Percentiles rank a stretch among this genome's conserved stretches.
phyloP scores from a whole-genome alignment of 2,329 filamentous ascomycete species.

The Fusarium staphyleae region DNA sequence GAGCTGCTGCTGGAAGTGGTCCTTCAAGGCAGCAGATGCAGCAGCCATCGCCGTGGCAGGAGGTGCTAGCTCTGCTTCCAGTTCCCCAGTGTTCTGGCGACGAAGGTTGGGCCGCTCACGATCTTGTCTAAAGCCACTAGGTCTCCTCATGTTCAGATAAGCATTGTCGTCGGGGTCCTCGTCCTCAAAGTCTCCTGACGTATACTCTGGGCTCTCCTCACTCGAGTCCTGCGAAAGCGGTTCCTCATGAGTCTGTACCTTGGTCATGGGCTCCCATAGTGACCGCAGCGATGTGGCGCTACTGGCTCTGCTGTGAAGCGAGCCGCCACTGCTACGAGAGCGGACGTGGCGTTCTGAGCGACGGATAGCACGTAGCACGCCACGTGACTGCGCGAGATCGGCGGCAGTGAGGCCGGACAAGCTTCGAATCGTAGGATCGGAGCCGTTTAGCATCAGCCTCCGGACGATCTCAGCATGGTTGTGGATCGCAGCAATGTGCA shows the following conservation, averaged over 20 bases:
- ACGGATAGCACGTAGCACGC: constrained; percentile 69
- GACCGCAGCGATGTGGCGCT: constrained; percentile 73
- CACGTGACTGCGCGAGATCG: constrained; percentile 72
- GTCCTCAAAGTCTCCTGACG: constrained; percentile 54
- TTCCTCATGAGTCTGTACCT: constrained; percentile 45
- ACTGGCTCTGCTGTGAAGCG: constrained; percentile 66
- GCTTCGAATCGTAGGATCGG: constrained; percentile 74
- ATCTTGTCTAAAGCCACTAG: constrained; percentile 41
- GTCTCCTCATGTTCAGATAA: constrained; percentile 48
- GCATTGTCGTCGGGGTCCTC: constrained; percentile 50
- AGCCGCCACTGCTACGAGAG: constrained; percentile 72
- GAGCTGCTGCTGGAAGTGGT: constrained; percentile 76
- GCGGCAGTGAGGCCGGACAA: constrained; percentile 73
- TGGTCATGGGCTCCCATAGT: constrained; percentile 65
- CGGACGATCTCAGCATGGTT: constrained; percentile 78
- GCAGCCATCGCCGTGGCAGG: constrained; percentile 69
- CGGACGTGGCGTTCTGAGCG: constrained; percentile 67
- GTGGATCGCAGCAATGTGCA: constrained; percentile 82
- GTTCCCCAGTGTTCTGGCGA: constrained; percentile 50
- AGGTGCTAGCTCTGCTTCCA: constrained; percentile 53
- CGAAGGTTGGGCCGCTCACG: constrained; percentile 46
- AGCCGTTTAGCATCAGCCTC: constrained; percentile 75
- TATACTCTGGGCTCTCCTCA: constrained; percentile 54
- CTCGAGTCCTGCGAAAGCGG: constrained; percentile 52
- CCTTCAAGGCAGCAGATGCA: constrained; percentile 74